Conservation (phyloP, 2,329 filamentous ascomycete species). For the Albifimbria verrucaria region DNA sequence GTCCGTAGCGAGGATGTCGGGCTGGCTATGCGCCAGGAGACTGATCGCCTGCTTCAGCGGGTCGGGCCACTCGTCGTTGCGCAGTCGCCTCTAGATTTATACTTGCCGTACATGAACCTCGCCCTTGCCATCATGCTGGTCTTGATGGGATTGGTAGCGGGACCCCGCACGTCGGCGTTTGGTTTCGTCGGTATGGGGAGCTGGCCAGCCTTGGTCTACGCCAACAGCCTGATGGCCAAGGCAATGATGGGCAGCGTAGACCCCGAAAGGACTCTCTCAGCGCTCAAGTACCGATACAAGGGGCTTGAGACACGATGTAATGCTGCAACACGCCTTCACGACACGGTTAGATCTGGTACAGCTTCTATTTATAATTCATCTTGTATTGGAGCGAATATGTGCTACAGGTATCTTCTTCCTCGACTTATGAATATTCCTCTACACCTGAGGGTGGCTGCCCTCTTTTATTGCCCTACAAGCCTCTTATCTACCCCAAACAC, state of each 20-base stretch:
- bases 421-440: too few species aligned
- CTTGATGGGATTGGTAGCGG: constrained; percentile 39
- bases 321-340: too few species aligned
- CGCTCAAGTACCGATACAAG: constrained; percentile 66
- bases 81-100: constrained; percentile 48
- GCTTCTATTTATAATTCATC: background rate
- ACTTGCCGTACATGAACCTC: constrained; percentile 59
- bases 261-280: constrained; percentile 60
- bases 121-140: constrained; percentile 52
- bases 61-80: background rate
- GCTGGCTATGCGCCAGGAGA: background rate
- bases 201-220: constrained; percentile 57
- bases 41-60: background rate
- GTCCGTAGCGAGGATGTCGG: constrained; percentile 15
- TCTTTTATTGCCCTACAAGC: too few species aligned
- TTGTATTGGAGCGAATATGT: constrained; percentile 7
- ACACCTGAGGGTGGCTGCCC: too few species aligned
- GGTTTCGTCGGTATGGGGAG: constrained; percentile 43
- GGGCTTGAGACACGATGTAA: constrained; percentile 57
- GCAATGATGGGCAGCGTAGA: constrained; percentile 66
- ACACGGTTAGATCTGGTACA: too few species aligned
- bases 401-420: constrained; percentile 12
- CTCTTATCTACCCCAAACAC: too few species aligned
- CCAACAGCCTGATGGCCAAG: constrained; percentile 58
- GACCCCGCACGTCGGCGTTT: constrained; percentile 26